phyloP scores from a whole-genome alignment of 1,284 basidiomycete genomes.

The Trichosporon faecale region DNA sequence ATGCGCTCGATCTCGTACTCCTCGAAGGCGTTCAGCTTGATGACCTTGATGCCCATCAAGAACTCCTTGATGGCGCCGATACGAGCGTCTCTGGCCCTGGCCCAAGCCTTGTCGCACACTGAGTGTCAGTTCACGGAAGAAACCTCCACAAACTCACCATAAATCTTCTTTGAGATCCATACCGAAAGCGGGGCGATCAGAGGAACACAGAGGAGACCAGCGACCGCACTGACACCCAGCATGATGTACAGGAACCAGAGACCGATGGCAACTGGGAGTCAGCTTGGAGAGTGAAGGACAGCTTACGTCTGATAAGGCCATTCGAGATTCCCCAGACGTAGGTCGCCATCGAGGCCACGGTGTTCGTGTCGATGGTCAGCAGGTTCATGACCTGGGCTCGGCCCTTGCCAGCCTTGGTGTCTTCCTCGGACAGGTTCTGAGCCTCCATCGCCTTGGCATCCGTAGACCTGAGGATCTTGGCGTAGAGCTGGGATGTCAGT shows the following conservation, averaged over 20 bases:
- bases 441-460: conserved; percentile 49
- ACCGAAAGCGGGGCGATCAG: conserved; percentile 34
- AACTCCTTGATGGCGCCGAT: conserved; percentile 49
- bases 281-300: neutral
- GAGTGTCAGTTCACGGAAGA: conserved; percentile 7
- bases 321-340: conserved; percentile 42
- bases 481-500: conserved; percentile 38
- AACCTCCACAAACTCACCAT: conserved; percentile 35
- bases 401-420: conserved; percentile 32
- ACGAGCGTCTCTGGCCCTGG: conserved; percentile 40
- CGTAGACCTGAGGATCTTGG: conserved; percentile 45
- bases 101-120: conserved; percentile 46
- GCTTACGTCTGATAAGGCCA: conserved; percentile 40
- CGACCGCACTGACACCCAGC: conserved; percentile 46
- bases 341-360: conserved; percentile 39
- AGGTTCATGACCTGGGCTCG: conserved; percentile 49
- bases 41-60: conserved; percentile 46
- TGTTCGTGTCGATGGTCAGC: conserved; percentile 43
- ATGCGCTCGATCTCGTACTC: conserved; percentile 38
- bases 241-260: conserved; percentile 43
- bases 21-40: conserved; percentile 52
- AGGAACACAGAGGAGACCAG: conserved; percentile 44
- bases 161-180: conserved; percentile 38
- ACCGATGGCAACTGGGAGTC: conserved; percentile 39
- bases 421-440: conserved; percentile 35